Evolutionary conservation across 176 grass and related monocot genomes (phyloP).

Genomic region (Chrysopogon serrulatus): DNA sequence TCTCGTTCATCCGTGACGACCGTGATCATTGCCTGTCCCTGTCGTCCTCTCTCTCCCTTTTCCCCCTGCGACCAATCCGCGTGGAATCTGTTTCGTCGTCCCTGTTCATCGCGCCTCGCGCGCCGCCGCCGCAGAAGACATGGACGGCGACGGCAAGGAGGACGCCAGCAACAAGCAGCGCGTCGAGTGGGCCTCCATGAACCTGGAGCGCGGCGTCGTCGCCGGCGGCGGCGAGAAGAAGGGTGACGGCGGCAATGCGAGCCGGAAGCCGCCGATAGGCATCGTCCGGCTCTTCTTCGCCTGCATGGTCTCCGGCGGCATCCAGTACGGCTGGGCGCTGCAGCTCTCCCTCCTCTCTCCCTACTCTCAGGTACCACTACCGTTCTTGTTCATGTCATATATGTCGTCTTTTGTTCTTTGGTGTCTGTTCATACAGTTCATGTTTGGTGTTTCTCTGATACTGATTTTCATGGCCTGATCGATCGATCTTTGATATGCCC

Average conservation of each 20-base stretch:
- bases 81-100: neutral
- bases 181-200: neutral
- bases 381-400: too few relatives aligned
- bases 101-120: neutral
- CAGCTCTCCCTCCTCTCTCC: constrained; percentile 73
- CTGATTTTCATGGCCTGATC: neutral
- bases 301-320: constrained; percentile 75
- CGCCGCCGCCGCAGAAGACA: neutral
- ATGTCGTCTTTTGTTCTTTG: neutral
- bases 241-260: neutral
- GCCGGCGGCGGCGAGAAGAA: neutral
- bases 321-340: constrained; percentile 96
- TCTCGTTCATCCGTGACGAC: too few relatives aligned
- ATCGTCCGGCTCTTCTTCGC: constrained; percentile 53
- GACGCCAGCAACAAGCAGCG: neutral
- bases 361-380: constrained; percentile 29
- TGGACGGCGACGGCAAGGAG: constrained; percentile 24
- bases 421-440: neutral
- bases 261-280: neutral
- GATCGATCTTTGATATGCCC: neutral
- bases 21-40: neutral
- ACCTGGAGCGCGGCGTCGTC: constrained; percentile 4
- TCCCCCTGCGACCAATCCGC: neutral
- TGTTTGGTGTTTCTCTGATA: neutral
- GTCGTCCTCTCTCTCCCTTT: neutral